Percentiles rank a stretch among this genome's conserved stretches.
Conservation (phyloP, 164 flowering plant species). For the grape (Vitis vinifera) region DNA sequence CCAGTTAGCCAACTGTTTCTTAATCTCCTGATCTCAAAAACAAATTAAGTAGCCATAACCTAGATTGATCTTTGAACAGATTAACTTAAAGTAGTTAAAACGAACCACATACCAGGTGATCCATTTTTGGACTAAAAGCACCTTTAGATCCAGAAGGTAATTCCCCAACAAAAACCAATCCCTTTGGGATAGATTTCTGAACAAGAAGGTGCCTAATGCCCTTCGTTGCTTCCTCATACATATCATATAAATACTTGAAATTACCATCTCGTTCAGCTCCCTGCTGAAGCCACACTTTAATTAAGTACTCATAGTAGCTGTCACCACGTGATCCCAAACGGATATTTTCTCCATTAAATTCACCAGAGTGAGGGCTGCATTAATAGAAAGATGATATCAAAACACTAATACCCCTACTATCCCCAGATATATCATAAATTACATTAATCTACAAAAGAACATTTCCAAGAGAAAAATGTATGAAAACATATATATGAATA, state of each 20-base stretch:
- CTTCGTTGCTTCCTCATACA: slow-evolving; percentile 95
- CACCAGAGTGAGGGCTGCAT: slow-evolving; percentile 84
- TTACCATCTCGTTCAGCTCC: slow-evolving; percentile 40
- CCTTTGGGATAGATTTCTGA: slow-evolving; percentile 75
- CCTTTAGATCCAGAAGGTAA: slow-evolving; percentile 79
- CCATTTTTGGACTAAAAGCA: slow-evolving; percentile 91
- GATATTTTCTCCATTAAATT: slow-evolving; percentile 88
- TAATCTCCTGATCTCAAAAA: background rate
- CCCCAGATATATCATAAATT: background rate
- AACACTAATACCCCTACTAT: background rate
- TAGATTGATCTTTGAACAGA: too few species aligned
- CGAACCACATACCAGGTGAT: slow-evolving; percentile 78
- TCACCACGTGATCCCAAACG: slow-evolving; percentile 99
- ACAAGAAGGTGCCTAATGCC: slow-evolving; percentile 90
- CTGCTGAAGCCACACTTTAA: slow-evolving; percentile 96
- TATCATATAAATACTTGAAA: slow-evolving; percentile 63
- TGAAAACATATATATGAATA: too few species aligned
- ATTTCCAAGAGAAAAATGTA: too few species aligned
- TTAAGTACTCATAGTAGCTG: slow-evolving; percentile 94
- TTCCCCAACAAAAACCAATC: slow-evolving; percentile 93
- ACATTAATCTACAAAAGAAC: background rate
- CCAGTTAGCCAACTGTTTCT: background rate
- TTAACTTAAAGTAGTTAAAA: background rate
- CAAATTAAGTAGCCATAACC: background rate
- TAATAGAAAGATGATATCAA: slow-evolving; percentile 6